These are phyloP conservation scores for Pseudopithomyces chartarum DNA, from an alignment of 2,329 filamentous ascomycete genomes.

Conservation along the genomic window DNA sequence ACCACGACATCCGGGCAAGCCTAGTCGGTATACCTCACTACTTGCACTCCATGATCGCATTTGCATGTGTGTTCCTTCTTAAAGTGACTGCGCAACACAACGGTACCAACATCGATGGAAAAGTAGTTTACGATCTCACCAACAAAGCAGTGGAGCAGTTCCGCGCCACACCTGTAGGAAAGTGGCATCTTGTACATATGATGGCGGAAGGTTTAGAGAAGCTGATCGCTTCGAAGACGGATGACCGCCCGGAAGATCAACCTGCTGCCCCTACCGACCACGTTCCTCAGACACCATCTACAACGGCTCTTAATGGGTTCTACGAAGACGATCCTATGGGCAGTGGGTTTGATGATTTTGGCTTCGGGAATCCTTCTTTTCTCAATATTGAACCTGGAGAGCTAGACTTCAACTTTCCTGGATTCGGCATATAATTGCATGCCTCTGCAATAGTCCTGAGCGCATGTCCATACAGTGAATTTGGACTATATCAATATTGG, in stretches of 20 bases:
- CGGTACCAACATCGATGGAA: constrained; percentile 47
- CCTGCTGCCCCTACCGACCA: constrained; percentile 12
- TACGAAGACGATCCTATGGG: constrained; percentile 13
- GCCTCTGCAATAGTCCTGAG: not conserved
- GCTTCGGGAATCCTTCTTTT: constrained; percentile 28
- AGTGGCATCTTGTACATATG: constrained; percentile 53
- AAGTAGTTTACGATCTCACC: constrained; percentile 46
- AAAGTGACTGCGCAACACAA: constrained; percentile 53
- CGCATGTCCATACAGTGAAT: too few species aligned
- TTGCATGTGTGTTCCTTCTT: constrained; percentile 59
- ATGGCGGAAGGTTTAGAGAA: constrained; percentile 55
- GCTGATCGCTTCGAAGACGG: constrained; percentile 33
- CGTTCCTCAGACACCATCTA: constrained; percentile 12
- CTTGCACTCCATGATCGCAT: constrained; percentile 59
- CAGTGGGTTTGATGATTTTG: constrained; percentile 26
- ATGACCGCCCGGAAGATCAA: constrained; percentile 7
- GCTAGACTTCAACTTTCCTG: constrained; percentile 28
- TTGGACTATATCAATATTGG: too few species aligned
- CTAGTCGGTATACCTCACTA: constrained; percentile 56
- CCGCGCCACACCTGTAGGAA: constrained; percentile 48
- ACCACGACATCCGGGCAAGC: constrained; percentile 49
- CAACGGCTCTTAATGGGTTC: constrained; percentile 14
- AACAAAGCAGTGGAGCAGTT: constrained; percentile 48
- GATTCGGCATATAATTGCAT: constrained; percentile 21
- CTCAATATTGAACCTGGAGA: constrained; percentile 33